phyloP scores from a whole-genome alignment of 23 red algal species.

The Cyanidiococcus yangmingshanensis region DNA sequence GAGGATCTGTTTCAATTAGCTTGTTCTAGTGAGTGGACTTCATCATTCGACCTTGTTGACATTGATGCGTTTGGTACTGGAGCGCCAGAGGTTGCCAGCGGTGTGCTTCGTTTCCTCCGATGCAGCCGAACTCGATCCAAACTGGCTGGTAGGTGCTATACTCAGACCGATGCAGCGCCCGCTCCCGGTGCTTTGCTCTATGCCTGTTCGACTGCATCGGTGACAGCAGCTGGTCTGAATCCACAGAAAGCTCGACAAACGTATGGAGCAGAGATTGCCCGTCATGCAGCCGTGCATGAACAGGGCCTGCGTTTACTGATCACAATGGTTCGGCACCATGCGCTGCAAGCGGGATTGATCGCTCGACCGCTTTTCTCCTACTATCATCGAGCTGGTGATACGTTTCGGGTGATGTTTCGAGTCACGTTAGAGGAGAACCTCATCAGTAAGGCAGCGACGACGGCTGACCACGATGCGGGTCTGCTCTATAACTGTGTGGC shows the following conservation, averaged over 20 bases:
- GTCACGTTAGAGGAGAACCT: not conserved
- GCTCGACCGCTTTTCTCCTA: conserved; percentile 1
- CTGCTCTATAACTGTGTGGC: not conserved
- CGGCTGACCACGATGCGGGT: not conserved
- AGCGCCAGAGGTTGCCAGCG: not conserved
- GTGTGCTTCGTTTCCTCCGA: not conserved
- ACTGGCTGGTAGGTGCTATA: not conserved
- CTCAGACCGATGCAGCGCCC: not conserved
- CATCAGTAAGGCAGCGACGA: not conserved
- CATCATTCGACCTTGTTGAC: not conserved
- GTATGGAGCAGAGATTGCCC: not conserved
- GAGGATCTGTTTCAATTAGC: not conserved
- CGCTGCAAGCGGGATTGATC: not conserved
- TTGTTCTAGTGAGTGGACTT: not conserved
- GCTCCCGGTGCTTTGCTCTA: not conserved
- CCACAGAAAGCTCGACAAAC: not conserved
- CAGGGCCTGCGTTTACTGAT: conserved; percentile 8
- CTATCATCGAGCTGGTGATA: not conserved
- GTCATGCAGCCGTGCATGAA: not conserved
- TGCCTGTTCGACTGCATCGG: not conserved
- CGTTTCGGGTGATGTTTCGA: conserved; percentile 13
- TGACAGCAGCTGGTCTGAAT: conserved; percentile 12
- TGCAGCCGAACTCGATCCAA: not conserved
- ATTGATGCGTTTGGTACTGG: conserved; percentile 3
- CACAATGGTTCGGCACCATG: not conserved